Conservation (phyloP, 2,329 filamentous ascomycete genomes). For the Dactylonectria macrodidyma region DNA sequence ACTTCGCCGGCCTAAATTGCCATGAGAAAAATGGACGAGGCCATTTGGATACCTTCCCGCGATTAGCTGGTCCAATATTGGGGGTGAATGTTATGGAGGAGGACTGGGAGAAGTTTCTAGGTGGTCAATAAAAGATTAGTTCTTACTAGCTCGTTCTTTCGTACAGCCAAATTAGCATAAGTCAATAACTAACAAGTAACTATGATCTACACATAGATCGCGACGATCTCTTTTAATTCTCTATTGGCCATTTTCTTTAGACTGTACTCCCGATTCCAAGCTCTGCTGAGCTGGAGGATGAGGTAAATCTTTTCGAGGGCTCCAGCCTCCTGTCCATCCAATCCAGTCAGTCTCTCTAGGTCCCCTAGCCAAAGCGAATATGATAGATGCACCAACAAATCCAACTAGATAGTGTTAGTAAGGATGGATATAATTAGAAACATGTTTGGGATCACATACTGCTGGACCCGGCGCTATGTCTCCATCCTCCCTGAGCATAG, state of each 20-base stretch:
- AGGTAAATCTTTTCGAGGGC: slow-evolving; percentile 33
- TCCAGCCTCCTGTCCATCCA: slow-evolving; percentile 52
- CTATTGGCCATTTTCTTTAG: background rate
- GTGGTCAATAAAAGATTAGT: background rate
- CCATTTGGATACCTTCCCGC: background rate
- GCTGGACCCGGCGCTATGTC: slow-evolving; percentile 59
- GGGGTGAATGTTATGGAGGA: background rate
- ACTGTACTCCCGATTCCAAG: slow-evolving; percentile 24
- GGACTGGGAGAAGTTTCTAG: slow-evolving; percentile 1
- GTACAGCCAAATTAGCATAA: background rate
- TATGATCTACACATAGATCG: background rate
- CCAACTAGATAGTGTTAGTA: slow-evolving; percentile 37
- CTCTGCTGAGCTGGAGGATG: slow-evolving; percentile 16
- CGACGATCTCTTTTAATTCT: background rate
- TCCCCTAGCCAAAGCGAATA: slow-evolving; percentile 49
- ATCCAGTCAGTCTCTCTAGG: slow-evolving; percentile 52
- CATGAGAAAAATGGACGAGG: background rate
- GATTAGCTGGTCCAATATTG: background rate
- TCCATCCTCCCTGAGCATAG: slow-evolving; percentile 67
- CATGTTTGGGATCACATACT: slow-evolving; percentile 38
- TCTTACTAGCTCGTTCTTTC: too few relatives aligned
- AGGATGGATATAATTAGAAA: background rate
- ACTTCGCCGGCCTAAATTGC: background rate
- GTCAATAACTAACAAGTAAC: too few relatives aligned
- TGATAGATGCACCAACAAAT: slow-evolving; percentile 43